Evolutionary conservation across 1,139 yeast species (phyloP), one percentile per base, ranked within the genome.

Genomic region (Zygosaccharomyces pseudobailii): DNA sequence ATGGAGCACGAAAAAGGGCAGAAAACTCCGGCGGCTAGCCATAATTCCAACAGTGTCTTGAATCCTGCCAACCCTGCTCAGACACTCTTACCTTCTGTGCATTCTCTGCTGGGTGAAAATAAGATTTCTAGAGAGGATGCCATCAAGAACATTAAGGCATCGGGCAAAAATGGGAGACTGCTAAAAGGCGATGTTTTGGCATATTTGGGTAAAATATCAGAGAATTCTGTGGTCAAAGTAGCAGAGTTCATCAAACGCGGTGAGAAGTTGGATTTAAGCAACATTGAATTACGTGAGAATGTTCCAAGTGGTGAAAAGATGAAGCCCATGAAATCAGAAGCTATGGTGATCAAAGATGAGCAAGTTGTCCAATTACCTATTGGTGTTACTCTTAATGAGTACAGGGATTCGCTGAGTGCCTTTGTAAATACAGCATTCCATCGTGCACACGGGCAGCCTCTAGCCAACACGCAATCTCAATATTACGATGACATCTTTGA

Each of bases 111-210:
- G 43, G 78, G 76, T 41, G 73, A 74, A 49, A 75, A 87, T 61
- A 68, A 75, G 46, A 80, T 92, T 52, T 75, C 90, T 2, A 67
- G 68, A 48, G 83, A 78, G 40, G 89, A 84, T 17, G 96, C 96
- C 0, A 56, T 86, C 28, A 64, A 70, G 19, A 79, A 83, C 55
- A 87, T 92, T 56, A 74, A 78, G 31, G 95, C 97, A 6, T 76
- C 96, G 1, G 98, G 97, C 10, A 95, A 95, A 32, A 76, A 81
- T 51, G 97, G 97, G 19, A 78, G 96, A 61, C 66, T 92, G 43
- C 74, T 89, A 55, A 87, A 86, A 71, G 97, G 97, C 53, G 98
- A 92, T 65, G 88, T 90, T 1, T 75, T 90, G 56, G 94, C 95
- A 1, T 82, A 79, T 63, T 66, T 90, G 48, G 97, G 97, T 24